phyloP scores from a whole-genome alignment of 768 basidiomycete species.

The Neoboletus brunneissimus region DNA sequence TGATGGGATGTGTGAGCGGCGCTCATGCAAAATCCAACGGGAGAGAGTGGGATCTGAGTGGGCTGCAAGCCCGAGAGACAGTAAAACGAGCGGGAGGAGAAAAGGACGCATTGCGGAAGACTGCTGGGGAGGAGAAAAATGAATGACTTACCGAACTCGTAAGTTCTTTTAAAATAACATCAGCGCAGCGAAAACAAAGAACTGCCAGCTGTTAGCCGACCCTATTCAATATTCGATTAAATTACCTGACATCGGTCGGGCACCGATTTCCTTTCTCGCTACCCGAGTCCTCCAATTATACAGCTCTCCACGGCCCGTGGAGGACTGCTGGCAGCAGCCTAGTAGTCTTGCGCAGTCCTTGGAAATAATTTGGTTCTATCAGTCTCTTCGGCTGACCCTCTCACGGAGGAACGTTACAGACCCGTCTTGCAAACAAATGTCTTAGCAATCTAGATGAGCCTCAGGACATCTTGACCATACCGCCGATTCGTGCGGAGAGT shows the following conservation, averaged over 20 bases:
- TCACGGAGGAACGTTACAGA: background rate
- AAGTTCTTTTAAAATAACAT: background rate
- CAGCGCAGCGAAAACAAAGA: background rate
- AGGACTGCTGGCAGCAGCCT: no score
- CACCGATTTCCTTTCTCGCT: background rate
- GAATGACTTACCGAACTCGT: background rate
- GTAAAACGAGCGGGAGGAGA: conserved; percentile 21
- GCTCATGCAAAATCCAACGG: conserved; percentile 13
- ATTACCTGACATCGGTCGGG: background rate
- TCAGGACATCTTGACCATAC: background rate
- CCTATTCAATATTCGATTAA: background rate
- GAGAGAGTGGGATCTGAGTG: conserved; percentile 7
- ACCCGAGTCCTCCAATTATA: background rate
- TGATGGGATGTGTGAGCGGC: conserved; percentile 33
- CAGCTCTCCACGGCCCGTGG: no score
- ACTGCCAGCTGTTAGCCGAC: background rate
- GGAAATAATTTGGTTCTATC: no score
- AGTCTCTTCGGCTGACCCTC: background rate
- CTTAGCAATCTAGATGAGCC: no score
- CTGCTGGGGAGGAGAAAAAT: background rate
- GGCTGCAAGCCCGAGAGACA: conserved; percentile 17
- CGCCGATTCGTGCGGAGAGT: no score
- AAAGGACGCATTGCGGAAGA: conserved; percentile 19
- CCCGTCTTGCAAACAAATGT: no score
- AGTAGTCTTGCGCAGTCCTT: no score